Percentiles rank a stretch among this genome's conserved stretches.
Evolutionary conservation across 441 rosid species (phyloP).

Genomic region (Manihot esculenta): DNA sequence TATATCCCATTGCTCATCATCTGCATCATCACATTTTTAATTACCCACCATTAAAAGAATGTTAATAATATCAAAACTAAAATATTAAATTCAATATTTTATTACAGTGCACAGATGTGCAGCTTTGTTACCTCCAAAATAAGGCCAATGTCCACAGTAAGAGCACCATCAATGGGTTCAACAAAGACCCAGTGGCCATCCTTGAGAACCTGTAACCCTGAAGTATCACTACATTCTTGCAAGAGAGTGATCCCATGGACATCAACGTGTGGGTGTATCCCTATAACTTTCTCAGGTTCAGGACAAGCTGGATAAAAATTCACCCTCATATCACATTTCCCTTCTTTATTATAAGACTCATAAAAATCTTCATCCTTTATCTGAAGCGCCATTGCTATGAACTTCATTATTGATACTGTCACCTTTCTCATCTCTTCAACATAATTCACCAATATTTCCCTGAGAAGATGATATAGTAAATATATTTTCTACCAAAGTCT

Average conservation of each 20-base stretch:
- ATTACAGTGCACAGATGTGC: no score
- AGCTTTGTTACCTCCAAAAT: no score
- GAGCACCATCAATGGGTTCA: no score
- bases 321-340: constrained; percentile 24
- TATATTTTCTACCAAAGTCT: no score
- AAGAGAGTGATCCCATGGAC: not conserved
- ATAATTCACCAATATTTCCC: constrained; percentile 28
- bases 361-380: constrained; percentile 13
- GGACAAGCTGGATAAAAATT: constrained; percentile 32
- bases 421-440: constrained; percentile 25
- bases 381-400: constrained; percentile 25
- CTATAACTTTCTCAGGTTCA: constrained; percentile 27
- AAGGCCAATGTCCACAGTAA: no score
- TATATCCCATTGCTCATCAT: no score
- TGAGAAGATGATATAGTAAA: not conserved
- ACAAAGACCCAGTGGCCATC: no score
- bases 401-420: constrained; percentile 8
- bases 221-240: not conserved
- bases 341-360: constrained; percentile 19
- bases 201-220: no score
- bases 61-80: no score
- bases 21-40: no score
- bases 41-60: no score
- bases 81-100: no score
- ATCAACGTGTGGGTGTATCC: constrained; percentile 9